phyloP scores from a whole-genome alignment of 768 basidiomycete genomes.

The Tephrocybe sp. region DNA sequence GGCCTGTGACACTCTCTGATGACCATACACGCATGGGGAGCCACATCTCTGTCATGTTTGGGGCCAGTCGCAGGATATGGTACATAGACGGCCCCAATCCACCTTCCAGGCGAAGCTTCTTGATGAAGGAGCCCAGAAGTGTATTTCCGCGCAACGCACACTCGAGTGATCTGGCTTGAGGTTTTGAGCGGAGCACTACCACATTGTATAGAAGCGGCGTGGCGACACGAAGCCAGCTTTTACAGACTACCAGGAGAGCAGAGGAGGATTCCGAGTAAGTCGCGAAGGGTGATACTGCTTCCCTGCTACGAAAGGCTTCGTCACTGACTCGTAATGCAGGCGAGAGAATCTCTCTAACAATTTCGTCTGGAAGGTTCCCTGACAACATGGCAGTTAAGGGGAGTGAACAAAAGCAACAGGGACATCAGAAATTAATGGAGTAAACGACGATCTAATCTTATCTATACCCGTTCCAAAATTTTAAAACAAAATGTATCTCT shows the following conservation, averaged over 20 bases:
- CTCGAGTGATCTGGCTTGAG: slow-evolving; percentile 21
- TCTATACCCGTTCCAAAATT: too few species aligned
- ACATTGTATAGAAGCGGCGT: slow-evolving; percentile 24
- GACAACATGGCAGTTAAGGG: background rate
- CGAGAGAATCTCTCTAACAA: slow-evolving; percentile 10
- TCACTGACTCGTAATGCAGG: slow-evolving; percentile 8
- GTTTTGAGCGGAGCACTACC: slow-evolving; percentile 22
- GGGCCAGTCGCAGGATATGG: slow-evolving; percentile 1
- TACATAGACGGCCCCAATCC: slow-evolving; percentile 15
- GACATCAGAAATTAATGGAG: too few species aligned
- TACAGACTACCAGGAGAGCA: slow-evolving; percentile 17
- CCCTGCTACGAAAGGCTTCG: slow-evolving; percentile 2
- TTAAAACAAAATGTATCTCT: too few species aligned
- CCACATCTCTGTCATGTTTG: slow-evolving; percentile 6
- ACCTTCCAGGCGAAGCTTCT: slow-evolving; percentile 25
- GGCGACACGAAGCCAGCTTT: slow-evolving; percentile 23
- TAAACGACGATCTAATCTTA: too few species aligned
- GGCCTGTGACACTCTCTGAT: slow-evolving; percentile 1
- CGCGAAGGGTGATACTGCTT: background rate
- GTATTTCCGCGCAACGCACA: slow-evolving; percentile 13
- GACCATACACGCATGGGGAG: background rate
- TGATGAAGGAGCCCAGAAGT: slow-evolving; percentile 20
- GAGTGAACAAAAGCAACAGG: too few species aligned
- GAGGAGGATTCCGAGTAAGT: slow-evolving; percentile 7
- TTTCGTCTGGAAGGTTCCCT: slow-evolving; percentile 7